These are phyloP conservation scores for Aaosphaeria arxii DNA, from an alignment of 2,329 filamentous ascomycete species.

Conservation along the genomic window DNA sequence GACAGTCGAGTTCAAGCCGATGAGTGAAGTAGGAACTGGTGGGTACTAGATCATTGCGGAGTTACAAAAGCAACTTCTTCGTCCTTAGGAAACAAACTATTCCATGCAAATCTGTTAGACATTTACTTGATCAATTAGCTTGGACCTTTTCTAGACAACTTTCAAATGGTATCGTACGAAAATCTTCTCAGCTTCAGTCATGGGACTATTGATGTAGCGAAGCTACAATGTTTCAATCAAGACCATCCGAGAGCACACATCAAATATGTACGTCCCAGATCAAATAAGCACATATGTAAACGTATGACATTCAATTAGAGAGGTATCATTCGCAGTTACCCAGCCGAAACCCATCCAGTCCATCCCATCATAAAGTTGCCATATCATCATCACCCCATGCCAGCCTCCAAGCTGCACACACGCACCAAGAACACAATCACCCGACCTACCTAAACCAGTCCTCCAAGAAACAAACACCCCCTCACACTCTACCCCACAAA, in stretches of 20 bases:
- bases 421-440: background rate
- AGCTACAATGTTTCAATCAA: too few relatives aligned
- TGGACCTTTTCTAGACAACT: too few relatives aligned
- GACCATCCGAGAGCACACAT: too few relatives aligned
- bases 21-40: background rate
- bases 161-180: too few relatives aligned
- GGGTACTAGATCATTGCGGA: background rate
- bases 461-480: background rate
- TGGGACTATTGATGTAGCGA: too few relatives aligned
- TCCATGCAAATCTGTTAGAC: too few relatives aligned
- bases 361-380: background rate
- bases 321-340: background rate
- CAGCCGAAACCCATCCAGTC: background rate
- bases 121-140: too few relatives aligned
- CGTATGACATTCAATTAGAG: background rate
- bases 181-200: too few relatives aligned
- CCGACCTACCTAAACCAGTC: background rate
- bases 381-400: background rate
- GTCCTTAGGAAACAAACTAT: too few relatives aligned
- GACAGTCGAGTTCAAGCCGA: constrained; percentile 25
- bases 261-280: too few relatives aligned
- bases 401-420: background rate
- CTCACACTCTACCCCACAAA: background rate
- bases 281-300: background rate
- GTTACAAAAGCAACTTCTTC: too few relatives aligned